Conservation (phyloP, 371 early-diverging fungal species). For the Mucor mucedo region DNA sequence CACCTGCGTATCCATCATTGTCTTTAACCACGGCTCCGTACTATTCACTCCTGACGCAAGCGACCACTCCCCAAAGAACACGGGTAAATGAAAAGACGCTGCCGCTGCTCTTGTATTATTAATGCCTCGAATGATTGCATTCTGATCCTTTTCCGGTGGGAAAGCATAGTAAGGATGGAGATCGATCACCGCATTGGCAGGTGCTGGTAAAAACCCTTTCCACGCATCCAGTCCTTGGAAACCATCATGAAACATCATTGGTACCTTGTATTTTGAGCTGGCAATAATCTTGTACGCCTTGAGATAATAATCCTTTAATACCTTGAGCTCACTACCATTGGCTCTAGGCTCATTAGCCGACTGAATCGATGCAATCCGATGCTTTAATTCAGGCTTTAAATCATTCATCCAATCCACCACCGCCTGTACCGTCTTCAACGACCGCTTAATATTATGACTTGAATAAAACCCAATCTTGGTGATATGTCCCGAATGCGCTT, state of each 20-base stretch:
- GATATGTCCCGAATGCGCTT: constrained; percentile 51
- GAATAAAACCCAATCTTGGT: constrained; percentile 30
- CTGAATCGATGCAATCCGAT: constrained; percentile 31
- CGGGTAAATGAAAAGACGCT: constrained; percentile 32
- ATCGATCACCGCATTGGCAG: constrained; percentile 40
- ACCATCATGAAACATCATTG: constrained; percentile 44
- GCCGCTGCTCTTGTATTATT: constrained; percentile 11
- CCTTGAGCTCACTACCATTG: constrained; percentile 1
- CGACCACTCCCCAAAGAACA: constrained; percentile 41
- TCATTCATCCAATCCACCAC: constrained; percentile 40
- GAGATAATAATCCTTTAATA: constrained; percentile 27
- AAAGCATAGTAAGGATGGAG: constrained; percentile 44
- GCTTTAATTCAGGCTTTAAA: constrained; percentile 16
- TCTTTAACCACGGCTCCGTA: constrained; percentile 10
- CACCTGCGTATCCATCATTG: constrained; percentile 30
- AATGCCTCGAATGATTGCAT: constrained; percentile 25
- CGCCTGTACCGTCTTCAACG: constrained; percentile 33
- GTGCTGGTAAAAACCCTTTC: constrained; percentile 31
- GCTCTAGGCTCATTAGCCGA: constrained; percentile 35
- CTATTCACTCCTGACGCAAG: constrained; percentile 26
- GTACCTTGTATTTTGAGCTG: constrained; percentile 30
- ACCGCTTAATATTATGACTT: constrained; percentile 29
- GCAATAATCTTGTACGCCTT: constrained; percentile 29
- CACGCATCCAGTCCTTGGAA: constrained; percentile 33
- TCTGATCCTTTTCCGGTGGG: constrained; percentile 16